These are phyloP conservation scores for Prunus mume DNA, from an alignment of 306 rosid genomes.

Conservation along the genomic window DNA sequence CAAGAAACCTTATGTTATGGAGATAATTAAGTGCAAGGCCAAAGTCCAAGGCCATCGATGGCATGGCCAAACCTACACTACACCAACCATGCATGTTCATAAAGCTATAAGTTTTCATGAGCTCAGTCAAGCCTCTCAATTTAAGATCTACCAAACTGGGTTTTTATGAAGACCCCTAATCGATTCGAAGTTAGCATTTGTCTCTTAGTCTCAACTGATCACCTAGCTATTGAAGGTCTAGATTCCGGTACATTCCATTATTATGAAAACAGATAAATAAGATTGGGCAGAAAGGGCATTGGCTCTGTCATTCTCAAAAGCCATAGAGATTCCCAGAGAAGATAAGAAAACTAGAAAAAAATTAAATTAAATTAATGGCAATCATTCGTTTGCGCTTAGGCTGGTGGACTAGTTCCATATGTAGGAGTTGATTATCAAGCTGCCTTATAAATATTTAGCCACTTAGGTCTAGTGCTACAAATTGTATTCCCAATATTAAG, in stretches of 20 bases:
- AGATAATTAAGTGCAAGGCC: background rate
- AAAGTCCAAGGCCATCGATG: background rate
- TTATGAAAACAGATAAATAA: background rate
- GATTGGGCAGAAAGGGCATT: slow-evolving; percentile 7
- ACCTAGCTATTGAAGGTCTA: background rate
- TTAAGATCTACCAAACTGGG: background rate
- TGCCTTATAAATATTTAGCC: background rate
- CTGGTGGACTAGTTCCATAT: background rate
- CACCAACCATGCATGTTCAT: background rate
- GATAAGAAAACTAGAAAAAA: background rate
- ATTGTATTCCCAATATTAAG: background rate
- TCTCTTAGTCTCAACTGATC: background rate
- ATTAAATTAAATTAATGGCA: background rate
- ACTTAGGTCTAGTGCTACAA: background rate
- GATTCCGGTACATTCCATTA: background rate
- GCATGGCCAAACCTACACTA: background rate
- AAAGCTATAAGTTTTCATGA: background rate
- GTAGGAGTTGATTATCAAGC: background rate
- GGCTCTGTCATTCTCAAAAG: background rate
- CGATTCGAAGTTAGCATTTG: background rate
- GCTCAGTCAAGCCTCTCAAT: background rate
- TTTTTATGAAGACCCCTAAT: background rate
- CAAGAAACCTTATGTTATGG: background rate
- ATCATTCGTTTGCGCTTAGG: background rate
- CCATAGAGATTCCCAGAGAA: background rate